These are phyloP conservation scores for Crithidia brevicula DNA, from an alignment of 208 protist genomes.

Conservation along the genomic window DNA sequence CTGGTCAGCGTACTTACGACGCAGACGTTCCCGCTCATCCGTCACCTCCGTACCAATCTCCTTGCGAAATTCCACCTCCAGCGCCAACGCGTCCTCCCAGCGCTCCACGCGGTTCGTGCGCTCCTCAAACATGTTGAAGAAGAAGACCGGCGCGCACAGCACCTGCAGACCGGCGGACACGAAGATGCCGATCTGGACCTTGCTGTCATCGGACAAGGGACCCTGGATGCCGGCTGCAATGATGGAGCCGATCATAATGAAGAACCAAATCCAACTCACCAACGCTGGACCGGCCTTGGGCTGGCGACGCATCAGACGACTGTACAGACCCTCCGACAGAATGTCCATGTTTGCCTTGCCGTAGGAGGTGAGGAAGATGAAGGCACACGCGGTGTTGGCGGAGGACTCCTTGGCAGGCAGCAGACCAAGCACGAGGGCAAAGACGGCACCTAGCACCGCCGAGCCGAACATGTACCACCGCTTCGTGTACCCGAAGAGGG, in stretches of 20 bases:
- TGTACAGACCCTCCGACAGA: slow-evolving; percentile 74
- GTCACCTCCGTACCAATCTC: slow-evolving; percentile 24
- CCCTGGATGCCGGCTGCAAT: slow-evolving; percentile 51
- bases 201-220: slow-evolving; percentile 52
- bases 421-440: slow-evolving; percentile 42
- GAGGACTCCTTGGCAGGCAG: slow-evolving; percentile 42
- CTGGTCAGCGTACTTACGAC: neutral
- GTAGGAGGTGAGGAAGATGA: slow-evolving; percentile 60
- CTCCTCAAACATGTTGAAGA: slow-evolving; percentile 75
- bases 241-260: slow-evolving; percentile 49
- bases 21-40: slow-evolving; percentile 2
- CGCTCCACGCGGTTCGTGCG: slow-evolving; percentile 55
- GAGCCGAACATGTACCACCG: slow-evolving; percentile 63
- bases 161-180: slow-evolving; percentile 58
- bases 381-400: slow-evolving; percentile 37
- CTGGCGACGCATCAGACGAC: slow-evolving; percentile 53
- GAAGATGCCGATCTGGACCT: slow-evolving; percentile 43
- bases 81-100: slow-evolving; percentile 34
- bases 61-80: slow-evolving; percentile 25
- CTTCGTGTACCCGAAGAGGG: slow-evolving; percentile 72
- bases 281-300: slow-evolving; percentile 50
- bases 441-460: slow-evolving; percentile 36
- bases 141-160: slow-evolving; percentile 47
- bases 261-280: slow-evolving; percentile 74
- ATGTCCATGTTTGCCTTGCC: slow-evolving; percentile 72